phyloP scores from a whole-genome alignment of 148 eudicot species.

The Beta vulgaris region DNA sequence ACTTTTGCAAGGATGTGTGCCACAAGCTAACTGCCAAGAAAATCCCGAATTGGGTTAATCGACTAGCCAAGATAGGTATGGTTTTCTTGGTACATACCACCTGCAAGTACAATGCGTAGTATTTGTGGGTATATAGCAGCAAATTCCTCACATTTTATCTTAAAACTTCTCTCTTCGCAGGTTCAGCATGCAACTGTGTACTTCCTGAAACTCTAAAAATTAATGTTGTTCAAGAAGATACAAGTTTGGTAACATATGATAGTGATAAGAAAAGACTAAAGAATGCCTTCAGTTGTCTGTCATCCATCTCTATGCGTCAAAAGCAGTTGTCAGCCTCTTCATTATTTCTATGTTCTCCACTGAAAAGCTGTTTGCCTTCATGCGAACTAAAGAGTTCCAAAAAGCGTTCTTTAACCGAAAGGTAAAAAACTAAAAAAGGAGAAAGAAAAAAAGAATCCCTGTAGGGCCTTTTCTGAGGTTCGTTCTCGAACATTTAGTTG shows the following conservation, averaged over 20 bases:
- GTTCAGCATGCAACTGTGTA: constrained; percentile 69
- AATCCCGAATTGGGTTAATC: constrained; percentile 88
- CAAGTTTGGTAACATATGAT: constrained; percentile 41
- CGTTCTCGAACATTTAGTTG: constrained; percentile 12
- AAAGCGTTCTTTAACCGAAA: constrained; percentile 39
- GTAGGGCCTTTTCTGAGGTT: constrained; percentile 11
- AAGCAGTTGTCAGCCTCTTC: constrained; percentile 74
- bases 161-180: constrained; percentile 25
- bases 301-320: constrained; percentile 74
- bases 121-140: neutral
- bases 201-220: constrained; percentile 73
- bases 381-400: constrained; percentile 56
- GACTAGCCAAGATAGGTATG: constrained; percentile 78
- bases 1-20: constrained; percentile 84
- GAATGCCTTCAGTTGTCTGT: constrained; percentile 60
- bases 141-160: neutral
- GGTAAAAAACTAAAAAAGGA: too few species aligned
- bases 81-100: neutral
- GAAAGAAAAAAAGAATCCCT: neutral
- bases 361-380: constrained; percentile 62
- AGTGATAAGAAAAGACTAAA: constrained; percentile 62
- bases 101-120: neutral
- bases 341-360: constrained; percentile 66
- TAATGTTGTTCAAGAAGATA: constrained; percentile 55
- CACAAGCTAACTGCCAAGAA: constrained; percentile 64